Evolutionary conservation across 306 rosid species (phyloP).

Genomic region (Cyamopsis tetragonoloba): DNA sequence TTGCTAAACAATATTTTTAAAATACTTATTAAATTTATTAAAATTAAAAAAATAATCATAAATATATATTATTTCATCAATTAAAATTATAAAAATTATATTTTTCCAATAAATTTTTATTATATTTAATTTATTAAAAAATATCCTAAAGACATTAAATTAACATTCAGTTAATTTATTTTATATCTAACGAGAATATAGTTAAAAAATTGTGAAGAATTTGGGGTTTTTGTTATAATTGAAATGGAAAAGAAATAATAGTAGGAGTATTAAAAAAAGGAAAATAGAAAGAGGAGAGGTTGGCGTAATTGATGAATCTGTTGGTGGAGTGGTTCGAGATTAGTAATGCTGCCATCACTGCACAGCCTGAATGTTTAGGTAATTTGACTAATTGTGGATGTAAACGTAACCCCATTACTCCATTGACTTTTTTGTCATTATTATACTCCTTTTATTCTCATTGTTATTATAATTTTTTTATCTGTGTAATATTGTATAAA

Average conservation of each 20-base stretch:
- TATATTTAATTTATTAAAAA: too few relatives aligned
- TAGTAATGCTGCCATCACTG: slow-evolving; percentile 45
- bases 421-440: slow-evolving; percentile 40
- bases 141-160: too few relatives aligned
- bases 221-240: slow-evolving; percentile 10
- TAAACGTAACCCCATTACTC: slow-evolving; percentile 27
- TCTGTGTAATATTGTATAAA: too few relatives aligned
- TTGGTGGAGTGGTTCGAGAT: slow-evolving; percentile 60
- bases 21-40: too few relatives aligned
- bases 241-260: neutral
- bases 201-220: slow-evolving; percentile 10
- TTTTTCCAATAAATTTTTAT: too few relatives aligned
- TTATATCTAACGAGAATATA: too few relatives aligned
- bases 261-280: neutral
- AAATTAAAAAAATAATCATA: too few relatives aligned
- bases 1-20: too few relatives aligned
- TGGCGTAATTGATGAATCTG: slow-evolving; percentile 31
- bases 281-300: neutral
- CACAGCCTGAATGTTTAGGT: slow-evolving; percentile 39
- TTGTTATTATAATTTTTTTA: neutral
- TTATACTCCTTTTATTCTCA: too few relatives aligned
- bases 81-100: too few relatives aligned
- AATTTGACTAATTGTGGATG: slow-evolving; percentile 36
- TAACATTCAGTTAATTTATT: too few relatives aligned
- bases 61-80: too few relatives aligned